A percentile compares a stretch with the other conserved stretches of the same genome.
phyloP scores from a whole-genome alignment of 2,329 filamentous ascomycete genomes.

The Cladosporium austrohemisphaericum region DNA sequence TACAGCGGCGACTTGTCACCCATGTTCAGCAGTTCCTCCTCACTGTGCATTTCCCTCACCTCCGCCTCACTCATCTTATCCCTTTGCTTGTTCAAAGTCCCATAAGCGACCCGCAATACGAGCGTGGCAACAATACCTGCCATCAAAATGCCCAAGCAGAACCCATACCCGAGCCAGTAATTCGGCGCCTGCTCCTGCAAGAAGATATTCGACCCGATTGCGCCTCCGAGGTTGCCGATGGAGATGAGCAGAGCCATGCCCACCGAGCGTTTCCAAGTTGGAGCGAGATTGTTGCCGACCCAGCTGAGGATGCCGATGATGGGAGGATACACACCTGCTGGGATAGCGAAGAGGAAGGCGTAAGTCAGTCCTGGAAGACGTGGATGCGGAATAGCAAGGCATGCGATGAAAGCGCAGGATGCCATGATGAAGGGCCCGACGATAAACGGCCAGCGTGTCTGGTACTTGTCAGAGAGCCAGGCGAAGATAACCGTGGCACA shows the following conservation, averaged over 20 bases:
- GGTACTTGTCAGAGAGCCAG: constrained; percentile 19
- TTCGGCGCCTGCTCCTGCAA: constrained; percentile 43
- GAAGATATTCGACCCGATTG: constrained; percentile 52
- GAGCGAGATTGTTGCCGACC: constrained; percentile 65
- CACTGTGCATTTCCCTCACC: constrained; percentile 32
- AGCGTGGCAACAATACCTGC: constrained; percentile 22
- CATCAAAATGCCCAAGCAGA: constrained; percentile 24
- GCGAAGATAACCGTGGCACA: constrained; percentile 19
- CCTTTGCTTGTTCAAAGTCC: constrained; percentile 33
- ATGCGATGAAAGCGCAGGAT: constrained; percentile 20
- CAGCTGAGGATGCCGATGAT: constrained; percentile 28
- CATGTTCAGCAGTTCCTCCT: constrained; percentile 35
- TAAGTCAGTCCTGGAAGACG: constrained; percentile 26
- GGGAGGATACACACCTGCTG: constrained; percentile 36
- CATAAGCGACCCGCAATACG: constrained; percentile 27
- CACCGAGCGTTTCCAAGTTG: constrained; percentile 64
- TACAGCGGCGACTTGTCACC: constrained; percentile 38
- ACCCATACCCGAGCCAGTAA: constrained; percentile 50
- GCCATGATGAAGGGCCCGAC: constrained; percentile 16
- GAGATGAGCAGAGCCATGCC: constrained; percentile 51
- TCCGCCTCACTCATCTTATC: constrained; percentile 33
- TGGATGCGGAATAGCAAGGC: constrained; percentile 25
- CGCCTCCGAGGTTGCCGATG: constrained; percentile 49
- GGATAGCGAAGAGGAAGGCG: constrained; percentile 34
- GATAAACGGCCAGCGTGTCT: constrained; percentile 20